Conservation (phyloP, 2,329 filamentous ascomycete genomes). For the Claviceps sp. region DNA sequence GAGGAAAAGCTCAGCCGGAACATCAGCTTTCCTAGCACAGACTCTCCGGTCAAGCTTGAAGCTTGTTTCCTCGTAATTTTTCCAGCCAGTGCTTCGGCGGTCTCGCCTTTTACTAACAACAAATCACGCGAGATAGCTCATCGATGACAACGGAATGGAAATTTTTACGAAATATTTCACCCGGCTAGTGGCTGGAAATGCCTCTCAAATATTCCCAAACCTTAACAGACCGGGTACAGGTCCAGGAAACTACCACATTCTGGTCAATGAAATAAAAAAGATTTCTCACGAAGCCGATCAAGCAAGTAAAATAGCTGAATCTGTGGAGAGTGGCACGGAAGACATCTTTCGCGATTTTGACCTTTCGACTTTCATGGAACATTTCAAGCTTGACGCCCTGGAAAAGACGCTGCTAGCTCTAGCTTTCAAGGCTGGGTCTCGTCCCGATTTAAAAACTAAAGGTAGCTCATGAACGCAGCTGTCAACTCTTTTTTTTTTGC, state of each 20-base stretch:
- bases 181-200: constrained; percentile 83
- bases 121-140: constrained; percentile 43
- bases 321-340: constrained; percentile 79
- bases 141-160: constrained; percentile 98
- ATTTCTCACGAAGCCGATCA: constrained; percentile 69
- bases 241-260: constrained; percentile 69
- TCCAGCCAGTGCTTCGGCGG: not conserved
- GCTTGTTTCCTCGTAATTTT: not conserved
- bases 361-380: constrained; percentile 86
- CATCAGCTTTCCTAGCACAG: not conserved
- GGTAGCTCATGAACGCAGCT: constrained; percentile 38
- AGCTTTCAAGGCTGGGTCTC: constrained; percentile 73
- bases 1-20: not conserved
- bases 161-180: constrained; percentile 93
- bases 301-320: constrained; percentile 82
- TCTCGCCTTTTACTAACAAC: constrained; percentile 10
- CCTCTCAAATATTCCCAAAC: constrained; percentile 77
- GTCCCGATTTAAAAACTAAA: constrained; percentile 75
- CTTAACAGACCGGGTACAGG: constrained; percentile 60
- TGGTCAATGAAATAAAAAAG: constrained; percentile 76
- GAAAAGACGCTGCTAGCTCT: constrained; percentile 79
- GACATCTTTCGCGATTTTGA: constrained; percentile 95
- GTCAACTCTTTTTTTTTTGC: constrained; percentile 10
- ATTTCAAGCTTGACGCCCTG: constrained; percentile 84
- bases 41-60: not conserved